Base-by-base conservation (phyloP, 176 grass and related monocot species). In the Lolium multiflorum region DNA sequence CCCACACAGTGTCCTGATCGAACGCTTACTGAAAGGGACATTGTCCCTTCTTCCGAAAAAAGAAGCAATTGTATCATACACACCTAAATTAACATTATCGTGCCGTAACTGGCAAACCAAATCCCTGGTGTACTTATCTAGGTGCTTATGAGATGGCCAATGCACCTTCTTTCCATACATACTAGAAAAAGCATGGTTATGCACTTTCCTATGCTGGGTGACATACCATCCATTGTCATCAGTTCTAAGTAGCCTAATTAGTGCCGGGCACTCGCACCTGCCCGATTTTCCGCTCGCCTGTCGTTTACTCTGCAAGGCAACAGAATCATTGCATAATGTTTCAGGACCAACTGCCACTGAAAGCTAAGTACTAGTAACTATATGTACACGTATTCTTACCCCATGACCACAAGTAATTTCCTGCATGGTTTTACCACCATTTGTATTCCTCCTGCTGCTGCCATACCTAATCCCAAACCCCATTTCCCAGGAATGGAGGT, bases 141-240 rank as follows among this genome's bases (percentile, higher is more conserved):
- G n/a, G 49, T 74, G 71, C 71, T 74, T 49, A 74, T 74, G 71
- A 74, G 71, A 74, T 3, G 71, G 71, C 71, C 71, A 74, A 74
- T 49, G 44, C 13, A 74, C 43, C 71, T 25, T 74, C 5, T 74
- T 24, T 74, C 43, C 44, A 73, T 73, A 73, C 24, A 43, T 73
- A 73, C 0, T 7, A 11, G 11, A 48, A 47, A 73, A 14, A 14
- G 20, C 20, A 73, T 73, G 70, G 70, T 73, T 73, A 73, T 73
- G 70, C n/a, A 49, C 71, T 74, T 74, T 49, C 71, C 70, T 49
- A 74, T 74, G 71, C n/a, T 15, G 71, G 71, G 71, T 74, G n/a
- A 73, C n/a, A 74, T 74, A 48, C 71, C 71, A 74, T 74, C 71
- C 71, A 1, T 49, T 49, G 71, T 48, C 43, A 74, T 74, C 71